These are phyloP conservation scores for Fusarium mangiferae DNA, from an alignment of 2,329 filamentous ascomycete species.

Conservation along the genomic window DNA sequence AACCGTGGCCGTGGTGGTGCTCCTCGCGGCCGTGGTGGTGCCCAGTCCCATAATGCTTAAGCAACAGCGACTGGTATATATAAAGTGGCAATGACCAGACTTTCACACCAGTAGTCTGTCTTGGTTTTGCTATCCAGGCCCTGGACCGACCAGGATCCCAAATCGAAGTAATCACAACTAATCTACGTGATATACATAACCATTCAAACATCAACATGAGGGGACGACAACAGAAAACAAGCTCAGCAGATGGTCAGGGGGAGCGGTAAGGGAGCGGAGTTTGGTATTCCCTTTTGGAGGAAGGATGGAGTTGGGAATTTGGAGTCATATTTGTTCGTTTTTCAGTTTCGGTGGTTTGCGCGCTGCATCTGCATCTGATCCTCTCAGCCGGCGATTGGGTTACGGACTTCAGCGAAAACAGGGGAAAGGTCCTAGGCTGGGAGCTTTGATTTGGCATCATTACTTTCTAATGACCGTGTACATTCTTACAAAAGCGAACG, in stretches of 20 bases:
- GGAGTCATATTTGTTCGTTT: slow-evolving; percentile 49
- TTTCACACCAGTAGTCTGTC: slow-evolving; percentile 1
- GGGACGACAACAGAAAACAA: slow-evolving; percentile 5
- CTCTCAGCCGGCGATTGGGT: slow-evolving; percentile 43
- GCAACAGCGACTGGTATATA: slow-evolving; percentile 6
- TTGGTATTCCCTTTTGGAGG: slow-evolving; percentile 45
- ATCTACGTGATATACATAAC: slow-evolving; percentile 5
- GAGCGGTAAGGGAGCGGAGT: slow-evolving; percentile 39
- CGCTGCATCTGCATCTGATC: slow-evolving; percentile 47
- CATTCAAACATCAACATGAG: background rate
- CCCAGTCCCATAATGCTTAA: slow-evolving; percentile 65
- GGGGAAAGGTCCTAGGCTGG: slow-evolving; percentile 42
- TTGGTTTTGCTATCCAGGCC: background rate
- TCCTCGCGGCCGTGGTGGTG: slow-evolving; percentile 71
- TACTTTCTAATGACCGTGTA: slow-evolving; percentile 46
- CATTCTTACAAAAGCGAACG: slow-evolving; percentile 45
- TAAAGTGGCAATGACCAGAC: slow-evolving; percentile 10
- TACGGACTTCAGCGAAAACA: slow-evolving; percentile 43
- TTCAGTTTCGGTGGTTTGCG: slow-evolving; percentile 46
- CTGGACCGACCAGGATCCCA: background rate
- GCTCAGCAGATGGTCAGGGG: slow-evolving; percentile 6
- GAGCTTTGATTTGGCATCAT: slow-evolving; percentile 46
- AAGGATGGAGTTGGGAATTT: slow-evolving; percentile 47
- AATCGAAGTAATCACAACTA: background rate
- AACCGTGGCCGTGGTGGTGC: slow-evolving; percentile 73